Evolutionary conservation across 129 eudicot genomes (phyloP), one percentile per base, ranked within the genome.

Genomic region (Centella asiatica): DNA sequence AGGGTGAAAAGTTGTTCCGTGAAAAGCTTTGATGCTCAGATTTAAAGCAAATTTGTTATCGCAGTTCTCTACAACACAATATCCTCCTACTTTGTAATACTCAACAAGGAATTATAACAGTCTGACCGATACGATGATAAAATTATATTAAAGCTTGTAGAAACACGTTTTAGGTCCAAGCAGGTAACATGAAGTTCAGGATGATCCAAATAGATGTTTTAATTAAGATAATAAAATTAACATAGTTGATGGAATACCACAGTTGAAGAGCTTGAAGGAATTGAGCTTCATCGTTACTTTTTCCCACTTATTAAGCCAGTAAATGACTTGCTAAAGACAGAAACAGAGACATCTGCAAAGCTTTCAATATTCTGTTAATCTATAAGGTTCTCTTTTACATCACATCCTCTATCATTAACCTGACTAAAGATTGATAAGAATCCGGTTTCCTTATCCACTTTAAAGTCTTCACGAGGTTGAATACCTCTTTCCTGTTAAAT

Each of bases 371-470:
- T 88, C 44, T 66, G 81, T 51, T 85, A 65, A 78, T 87, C 86
- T 65, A 80, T 72, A 44, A 80, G 45, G 68, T 87, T 87, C 74
- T 84, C 99, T 28, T 67, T 70, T 60, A 82, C 96, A 64, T 78
- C 89, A 85, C 67, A 87, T 42, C 96, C 99, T 78, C 90, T 80
- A 69, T 92, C 96, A 76, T 93, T 86, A 57, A 69, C 80, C 61
- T 76, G 80, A 29, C 99, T 80, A 54, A 42, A 70, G 64, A 93
- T 96, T 6, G 99, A 87, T 28, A 96, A 93, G 62, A 65, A 93
- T 66, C 87, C 79, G 57, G 99, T 80, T 76, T 93, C 99, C 69
- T 93, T 96, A 32, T 92, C 99, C 48, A 87, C 36, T 60, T 93
- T 95, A 69, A 87, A 64, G 62, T 73, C 72, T 26, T 50, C 87